Evolutionary conservation across 2,329 filamentous ascomycete genomes (phyloP).

Genomic region (Metarhizium humberi): DNA sequence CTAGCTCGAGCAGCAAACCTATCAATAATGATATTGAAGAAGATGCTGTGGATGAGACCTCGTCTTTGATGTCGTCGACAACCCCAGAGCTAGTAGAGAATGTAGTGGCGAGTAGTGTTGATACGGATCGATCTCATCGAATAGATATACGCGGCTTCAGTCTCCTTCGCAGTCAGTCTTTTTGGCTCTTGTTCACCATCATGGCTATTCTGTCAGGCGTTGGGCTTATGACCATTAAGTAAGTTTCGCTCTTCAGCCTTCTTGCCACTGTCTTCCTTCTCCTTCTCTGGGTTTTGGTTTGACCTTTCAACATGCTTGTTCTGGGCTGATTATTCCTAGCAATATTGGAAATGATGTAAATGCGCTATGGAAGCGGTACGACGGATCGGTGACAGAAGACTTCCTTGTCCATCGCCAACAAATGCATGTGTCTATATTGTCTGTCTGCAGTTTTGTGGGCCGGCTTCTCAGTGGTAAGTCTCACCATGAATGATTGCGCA

Average conservation of each 20-base stretch:
- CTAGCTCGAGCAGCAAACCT: not conserved
- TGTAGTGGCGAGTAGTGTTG: conserved; percentile 50
- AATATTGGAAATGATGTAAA: conserved; percentile 90
- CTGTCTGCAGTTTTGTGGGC: conserved; percentile 75
- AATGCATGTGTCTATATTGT: conserved; percentile 91
- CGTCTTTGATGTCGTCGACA: conserved; percentile 67
- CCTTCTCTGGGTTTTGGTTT: not conserved
- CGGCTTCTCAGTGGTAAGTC: conserved; percentile 63
- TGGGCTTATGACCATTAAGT: conserved; percentile 99
- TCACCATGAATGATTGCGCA: not conserved
- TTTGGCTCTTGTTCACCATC: conserved; percentile 83
- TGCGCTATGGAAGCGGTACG: conserved; percentile 81
- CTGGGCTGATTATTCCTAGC: conserved; percentile 32
- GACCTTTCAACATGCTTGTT: not conserved
- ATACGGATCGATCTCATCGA: conserved; percentile 66
- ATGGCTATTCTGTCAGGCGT: conserved; percentile 89
- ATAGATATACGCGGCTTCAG: conserved; percentile 83
- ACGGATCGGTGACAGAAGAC: conserved; percentile 59
- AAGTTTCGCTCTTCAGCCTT: conserved; percentile 25
- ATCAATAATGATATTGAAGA: conserved; percentile 14
- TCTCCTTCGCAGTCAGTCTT: conserved; percentile 63
- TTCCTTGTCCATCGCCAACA: conserved; percentile 77
- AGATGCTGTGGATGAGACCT: conserved; percentile 59
- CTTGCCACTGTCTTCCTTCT: not conserved
- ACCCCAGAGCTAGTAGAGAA: conserved; percentile 42